Base-by-base conservation (phyloP, 495 filamentous ascomycete genomes). In the Sabuloglossum arenarium region DNA sequence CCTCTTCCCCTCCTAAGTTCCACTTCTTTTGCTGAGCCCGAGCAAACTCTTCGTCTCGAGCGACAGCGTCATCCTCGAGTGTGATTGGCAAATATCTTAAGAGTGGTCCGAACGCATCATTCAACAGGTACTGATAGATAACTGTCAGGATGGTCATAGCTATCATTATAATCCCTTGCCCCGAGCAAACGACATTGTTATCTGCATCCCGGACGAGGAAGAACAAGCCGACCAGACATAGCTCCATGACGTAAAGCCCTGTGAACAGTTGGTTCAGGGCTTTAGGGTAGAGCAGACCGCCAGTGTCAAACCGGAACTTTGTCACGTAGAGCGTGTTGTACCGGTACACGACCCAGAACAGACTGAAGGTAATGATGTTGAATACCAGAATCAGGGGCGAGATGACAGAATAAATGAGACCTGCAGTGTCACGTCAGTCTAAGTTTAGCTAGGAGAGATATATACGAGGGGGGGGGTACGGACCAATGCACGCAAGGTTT, bases 261-360 rank as follows among this genome's bases (percentile, higher is more conserved):
- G 84, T 89, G 66, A 97, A 97, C 0, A 94, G 80, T 65, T 98
- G 93, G 65, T 96, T 96, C 70, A 98, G 84, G 6, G 91, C 93
- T 19, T 78, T 80, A 2, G 93, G 93, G 62, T 93, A 98, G 24
- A 97, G 76, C 30, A 97, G 74, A 29, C 91, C 91, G 55, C 91
- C 93, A 0, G 91, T 98, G 66, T 98, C 91, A 61, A 82, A 82
- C 45, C 78, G 76, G 66, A 94, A 94, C 51, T 89, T 89, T 42
- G 84, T 89, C 55, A 98, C 88, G 63, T 96, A 97, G 45, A 98
- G 79, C 67, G 91, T 94, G 64, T 90, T 91, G 69, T 98, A 97
- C 24, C 90, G 84, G 68, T 97, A 88, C 4, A 88, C 90, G 55
- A 94, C 79, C 90, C 90, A 98, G 65, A 98, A 88, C 2, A 98